A percentile compares a stretch with the other conserved stretches of the same genome.
Conservation (phyloP, 208 protist species). For the Dictyostelium gargantuum region DNA sequence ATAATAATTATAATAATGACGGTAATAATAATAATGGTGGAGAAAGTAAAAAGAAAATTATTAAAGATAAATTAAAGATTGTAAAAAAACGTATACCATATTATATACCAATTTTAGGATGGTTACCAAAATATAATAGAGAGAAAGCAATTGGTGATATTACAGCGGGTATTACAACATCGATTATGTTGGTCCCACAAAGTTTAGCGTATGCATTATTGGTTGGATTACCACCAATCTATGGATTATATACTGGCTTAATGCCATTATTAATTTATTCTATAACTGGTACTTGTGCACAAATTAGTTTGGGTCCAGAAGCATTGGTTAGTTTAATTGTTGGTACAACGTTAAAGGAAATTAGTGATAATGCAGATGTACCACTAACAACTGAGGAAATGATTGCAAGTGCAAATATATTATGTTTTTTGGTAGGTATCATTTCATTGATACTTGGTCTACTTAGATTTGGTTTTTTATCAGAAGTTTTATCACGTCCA, state of each 20-base stretch:
- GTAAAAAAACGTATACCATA: neutral
- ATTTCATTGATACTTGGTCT: constrained; percentile 42
- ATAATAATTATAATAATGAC: neutral
- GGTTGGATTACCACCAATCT: constrained; percentile 77
- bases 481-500: constrained; percentile 69
- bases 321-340: constrained; percentile 70
- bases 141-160: neutral
- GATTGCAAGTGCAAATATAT: neutral
- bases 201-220: constrained; percentile 80
- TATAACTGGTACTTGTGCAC: constrained; percentile 76
- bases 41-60: neutral
- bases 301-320: constrained; percentile 77
- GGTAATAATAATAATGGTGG: neutral
- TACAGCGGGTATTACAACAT: constrained; percentile 77
- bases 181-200: constrained; percentile 82
- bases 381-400: neutral
- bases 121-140: constrained; percentile 21
- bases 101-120: constrained; percentile 46
- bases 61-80: neutral
- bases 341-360: neutral
- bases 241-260: constrained; percentile 79
- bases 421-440: constrained; percentile 52
- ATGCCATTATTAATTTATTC: constrained; percentile 78
- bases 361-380: neutral
- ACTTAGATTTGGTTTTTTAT: constrained; percentile 68